Evolutionary conservation across 495 filamentous ascomycete genomes (phyloP).

Genomic region (Haplographium delicatum): DNA sequence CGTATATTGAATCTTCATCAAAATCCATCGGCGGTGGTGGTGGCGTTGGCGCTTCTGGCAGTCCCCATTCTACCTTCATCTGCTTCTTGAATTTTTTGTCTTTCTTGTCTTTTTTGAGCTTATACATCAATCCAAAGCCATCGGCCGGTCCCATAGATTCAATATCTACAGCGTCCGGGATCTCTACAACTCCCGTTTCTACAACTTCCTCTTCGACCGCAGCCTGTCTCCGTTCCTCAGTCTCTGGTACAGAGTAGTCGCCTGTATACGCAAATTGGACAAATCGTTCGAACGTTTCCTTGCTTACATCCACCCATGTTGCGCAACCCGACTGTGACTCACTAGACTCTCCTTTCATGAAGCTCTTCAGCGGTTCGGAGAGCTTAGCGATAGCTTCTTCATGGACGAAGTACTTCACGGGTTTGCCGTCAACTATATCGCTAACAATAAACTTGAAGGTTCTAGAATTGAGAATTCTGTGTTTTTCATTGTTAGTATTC

Average conservation of each 20-base stretch:
- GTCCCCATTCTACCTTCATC: background rate
- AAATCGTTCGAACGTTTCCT: constrained; percentile 12
- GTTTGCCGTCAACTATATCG: background rate
- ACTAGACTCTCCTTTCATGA: background rate
- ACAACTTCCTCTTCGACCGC: background rate
- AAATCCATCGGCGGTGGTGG: background rate
- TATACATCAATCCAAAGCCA: background rate
- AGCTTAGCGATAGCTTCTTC: constrained; percentile 14
- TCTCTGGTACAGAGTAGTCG: constrained; percentile 12
- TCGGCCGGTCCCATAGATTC: background rate
- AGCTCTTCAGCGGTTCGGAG: constrained; percentile 7
- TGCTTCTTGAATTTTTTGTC: background rate
- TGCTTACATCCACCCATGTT: constrained; percentile 16
- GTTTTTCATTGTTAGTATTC: background rate
- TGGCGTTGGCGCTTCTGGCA: background rate
- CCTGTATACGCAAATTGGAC: constrained; percentile 15
- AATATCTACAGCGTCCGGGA: background rate
- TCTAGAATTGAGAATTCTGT: constrained; percentile 8
- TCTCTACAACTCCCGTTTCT: background rate
- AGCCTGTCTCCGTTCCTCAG: background rate
- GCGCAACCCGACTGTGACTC: constrained; percentile 4
- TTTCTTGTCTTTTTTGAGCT: constrained; percentile 6
- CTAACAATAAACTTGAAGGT: constrained; percentile 14
- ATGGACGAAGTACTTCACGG: constrained; percentile 5
- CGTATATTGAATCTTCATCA: background rate